Base-by-base conservation (phyloP, 495 filamentous ascomycete genomes). In the Barbatosphaeria neglecta region DNA sequence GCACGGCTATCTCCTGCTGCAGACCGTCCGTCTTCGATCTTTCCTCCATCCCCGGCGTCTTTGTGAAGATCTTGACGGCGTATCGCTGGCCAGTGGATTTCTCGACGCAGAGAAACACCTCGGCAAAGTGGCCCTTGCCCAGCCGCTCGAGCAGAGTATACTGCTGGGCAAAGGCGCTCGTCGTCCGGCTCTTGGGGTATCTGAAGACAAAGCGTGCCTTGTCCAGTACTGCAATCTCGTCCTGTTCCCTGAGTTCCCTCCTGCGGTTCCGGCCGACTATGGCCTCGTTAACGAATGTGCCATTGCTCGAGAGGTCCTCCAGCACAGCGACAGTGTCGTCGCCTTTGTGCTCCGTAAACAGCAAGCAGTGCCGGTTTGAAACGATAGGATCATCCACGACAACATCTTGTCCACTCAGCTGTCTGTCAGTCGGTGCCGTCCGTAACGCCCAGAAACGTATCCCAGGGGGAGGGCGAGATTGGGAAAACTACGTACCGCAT, bases 101-200 rank as follows among this genome's bases (percentile, higher is more conserved):
- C 61, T 97, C 88, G 2, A 88, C 77, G 52, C 90, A 95, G 1
- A 95, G 69, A 58, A 90, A 93, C 11, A 99, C 93, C 9, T 89
- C 87, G 37, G 93, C 93, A 64, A 97, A 97, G 60, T 96, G 90
- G 18, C 93, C 93, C 62, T 94, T 95, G 47, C 93, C 93, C 13
- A 99, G 79, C 60, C 90, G 86, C 46, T 90, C 80, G 31, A 86
- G 73, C 13, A 90, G 75, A 10, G 77, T 82, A 59, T 92, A 99
- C 53, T 94, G 86, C 52, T 95, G 87, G 24, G 72, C 61, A 68
- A 99, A 99, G 2, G 70, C 80, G 56, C 81, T 87, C 20, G 82
- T 78, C 23, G 81, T 74, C 45, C 85, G 78, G 49, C 74, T 82
- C 35, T 78, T 78, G 15, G 93, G 89, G 52, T 97, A 95, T 19